These are phyloP conservation scores for Populus trichocarpa DNA, from an alignment of 441 rosid genomes.

Conservation along the genomic window DNA sequence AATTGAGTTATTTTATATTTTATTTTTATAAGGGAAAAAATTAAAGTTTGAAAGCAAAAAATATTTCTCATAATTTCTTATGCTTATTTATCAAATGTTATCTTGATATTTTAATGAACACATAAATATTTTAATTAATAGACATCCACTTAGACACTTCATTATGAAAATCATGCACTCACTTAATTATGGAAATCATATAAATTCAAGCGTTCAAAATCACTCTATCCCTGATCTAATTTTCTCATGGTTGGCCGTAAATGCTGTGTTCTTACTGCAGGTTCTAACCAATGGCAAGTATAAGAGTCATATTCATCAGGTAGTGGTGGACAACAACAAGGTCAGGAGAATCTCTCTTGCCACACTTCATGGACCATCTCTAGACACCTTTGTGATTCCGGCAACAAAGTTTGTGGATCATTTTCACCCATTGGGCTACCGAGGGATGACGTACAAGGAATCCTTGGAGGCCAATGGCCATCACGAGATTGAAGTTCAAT, in stretches of 20 bases:
- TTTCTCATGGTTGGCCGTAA: not conserved
- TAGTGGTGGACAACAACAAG: conserved; percentile 23
- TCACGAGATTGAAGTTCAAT: conserved; percentile 20
- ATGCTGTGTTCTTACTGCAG: conserved; percentile 1
- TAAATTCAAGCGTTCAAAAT: no score
- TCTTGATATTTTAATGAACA: no score
- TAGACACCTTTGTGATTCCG: conserved; percentile 24
- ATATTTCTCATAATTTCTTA: no score
- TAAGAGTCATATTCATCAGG: conserved; percentile 34
- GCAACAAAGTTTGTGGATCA: conserved; percentile 16
- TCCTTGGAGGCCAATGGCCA: conserved; percentile 21
- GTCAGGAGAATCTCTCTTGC: conserved; percentile 27
- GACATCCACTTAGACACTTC: no score
- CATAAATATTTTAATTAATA: no score
- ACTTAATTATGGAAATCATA: no score
- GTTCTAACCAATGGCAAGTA: conserved; percentile 33
- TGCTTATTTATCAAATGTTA: no score
- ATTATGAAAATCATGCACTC: no score
- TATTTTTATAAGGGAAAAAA: no score
- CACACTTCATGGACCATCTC: conserved; percentile 34
- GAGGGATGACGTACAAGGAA: conserved; percentile 25
- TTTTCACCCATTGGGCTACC: conserved; percentile 13
- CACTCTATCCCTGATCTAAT: not conserved
- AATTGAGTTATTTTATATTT: no score
- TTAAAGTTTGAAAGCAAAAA: no score